These are phyloP conservation scores for Neurospora sp. DNA, from an alignment of 495 filamentous ascomycete species.

Conservation along the genomic window DNA sequence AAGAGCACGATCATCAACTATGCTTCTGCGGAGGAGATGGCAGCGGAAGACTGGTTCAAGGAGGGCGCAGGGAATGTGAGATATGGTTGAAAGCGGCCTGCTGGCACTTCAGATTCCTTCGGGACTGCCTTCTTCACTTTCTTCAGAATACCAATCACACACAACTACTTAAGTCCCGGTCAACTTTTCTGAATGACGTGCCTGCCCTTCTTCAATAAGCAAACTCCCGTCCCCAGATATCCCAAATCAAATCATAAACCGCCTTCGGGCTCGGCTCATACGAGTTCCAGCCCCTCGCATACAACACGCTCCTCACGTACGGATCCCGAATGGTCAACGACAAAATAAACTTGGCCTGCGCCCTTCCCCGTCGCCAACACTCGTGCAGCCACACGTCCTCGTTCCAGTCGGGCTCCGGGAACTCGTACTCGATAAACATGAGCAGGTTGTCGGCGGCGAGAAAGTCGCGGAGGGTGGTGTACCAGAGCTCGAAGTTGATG, in stretches of 20 bases:
- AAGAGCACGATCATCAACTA: slow-evolving; percentile 54
- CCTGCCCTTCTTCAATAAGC: neutral
- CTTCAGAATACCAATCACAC: neutral
- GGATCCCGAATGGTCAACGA: neutral
- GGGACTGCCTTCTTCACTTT: neutral
- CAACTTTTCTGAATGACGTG: neutral
- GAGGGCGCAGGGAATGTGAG: slow-evolving; percentile 31
- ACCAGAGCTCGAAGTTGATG: neutral
- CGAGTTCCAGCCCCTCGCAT: neutral
- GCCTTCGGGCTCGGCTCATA: neutral
- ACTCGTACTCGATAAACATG: neutral
- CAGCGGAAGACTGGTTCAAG: slow-evolving; percentile 41
- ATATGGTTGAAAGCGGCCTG: slow-evolving; percentile 25
- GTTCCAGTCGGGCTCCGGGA: neutral
- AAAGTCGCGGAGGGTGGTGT: neutral
- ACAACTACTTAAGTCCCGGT: neutral
- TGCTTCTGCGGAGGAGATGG: slow-evolving; percentile 30
- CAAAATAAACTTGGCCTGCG: neutral
- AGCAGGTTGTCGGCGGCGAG: neutral
- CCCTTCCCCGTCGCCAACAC: neutral
- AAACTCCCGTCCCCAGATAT: neutral
- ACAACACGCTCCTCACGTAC: neutral
- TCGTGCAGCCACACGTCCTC: neutral
- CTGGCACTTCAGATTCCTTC: neutral
- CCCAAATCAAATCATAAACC: neutral